Evolutionary conservation across 1,284 basidiomycete genomes (phyloP).

Genomic region (Pisolithus thermaeus): DNA sequence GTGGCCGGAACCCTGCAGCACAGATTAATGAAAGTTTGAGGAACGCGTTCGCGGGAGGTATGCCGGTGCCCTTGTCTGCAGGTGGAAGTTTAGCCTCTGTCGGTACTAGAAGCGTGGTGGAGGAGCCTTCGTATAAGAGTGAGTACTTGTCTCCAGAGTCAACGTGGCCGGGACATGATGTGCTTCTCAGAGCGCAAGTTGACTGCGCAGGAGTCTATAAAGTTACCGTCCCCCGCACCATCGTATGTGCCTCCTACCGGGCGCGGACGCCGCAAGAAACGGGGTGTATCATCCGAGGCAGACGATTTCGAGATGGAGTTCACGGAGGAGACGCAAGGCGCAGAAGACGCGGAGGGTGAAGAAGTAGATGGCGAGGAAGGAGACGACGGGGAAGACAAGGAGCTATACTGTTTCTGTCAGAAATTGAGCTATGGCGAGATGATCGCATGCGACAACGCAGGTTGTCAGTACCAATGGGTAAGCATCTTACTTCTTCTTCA

Average conservation of each 20-base stretch:
- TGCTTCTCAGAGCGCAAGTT: constrained; percentile 27
- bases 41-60: constrained; percentile 29
- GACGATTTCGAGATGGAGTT: constrained; percentile 31
- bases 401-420: constrained; percentile 62
- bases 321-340: constrained; percentile 28
- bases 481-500: constrained; percentile 24
- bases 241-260: constrained; percentile 24
- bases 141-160: constrained; percentile 4
- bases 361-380: constrained; percentile 44
- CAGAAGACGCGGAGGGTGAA: constrained; percentile 39
- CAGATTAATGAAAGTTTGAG: constrained; percentile 47
- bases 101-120: constrained; percentile 15
- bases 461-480: constrained; percentile 68
- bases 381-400: constrained; percentile 47
- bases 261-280: constrained; percentile 36
- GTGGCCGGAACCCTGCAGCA: constrained; percentile 36
- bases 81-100: not conserved
- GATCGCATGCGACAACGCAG: constrained; percentile 66
- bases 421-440: constrained; percentile 66
- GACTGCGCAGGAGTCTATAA: constrained; percentile 28
- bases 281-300: constrained; percentile 30
- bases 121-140: constrained; percentile 29
- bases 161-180: constrained; percentile 1
- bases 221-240: constrained; percentile 33
- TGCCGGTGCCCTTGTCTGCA: constrained; percentile 22